phyloP scores from a whole-genome alignment of 2,329 filamentous ascomycete species.

The Nigrospora oryzae region DNA sequence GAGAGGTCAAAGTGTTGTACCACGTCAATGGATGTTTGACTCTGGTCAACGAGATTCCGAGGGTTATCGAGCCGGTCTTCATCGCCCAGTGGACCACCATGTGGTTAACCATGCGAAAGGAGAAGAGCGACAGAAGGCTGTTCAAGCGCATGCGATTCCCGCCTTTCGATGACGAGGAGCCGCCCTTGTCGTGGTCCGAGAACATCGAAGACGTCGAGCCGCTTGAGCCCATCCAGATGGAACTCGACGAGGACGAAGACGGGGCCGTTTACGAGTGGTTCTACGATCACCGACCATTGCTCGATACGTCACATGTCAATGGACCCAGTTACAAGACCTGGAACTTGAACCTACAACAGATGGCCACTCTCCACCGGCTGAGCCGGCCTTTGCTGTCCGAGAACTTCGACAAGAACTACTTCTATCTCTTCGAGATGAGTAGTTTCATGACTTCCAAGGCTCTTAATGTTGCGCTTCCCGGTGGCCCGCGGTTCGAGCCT shows the following conservation, averaged over 20 bases:
- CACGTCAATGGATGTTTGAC: conserved; percentile 97
- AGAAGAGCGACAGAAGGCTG: conserved; percentile 90
- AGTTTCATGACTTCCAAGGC: conserved; percentile 95
- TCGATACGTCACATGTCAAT: conserved; percentile 90
- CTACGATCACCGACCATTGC: conserved; percentile 84
- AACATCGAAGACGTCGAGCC: conserved; percentile 99
- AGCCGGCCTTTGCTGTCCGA: conserved; percentile 88
- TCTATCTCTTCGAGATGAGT: conserved; percentile 92
- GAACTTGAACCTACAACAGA: conserved; percentile 89
- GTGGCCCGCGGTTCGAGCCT: conserved; percentile 92
- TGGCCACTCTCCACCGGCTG: conserved; percentile 89
- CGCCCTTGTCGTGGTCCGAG: conserved; percentile 93
- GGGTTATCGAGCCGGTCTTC: conserved; percentile 96
- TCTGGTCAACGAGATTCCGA: conserved; percentile 89
- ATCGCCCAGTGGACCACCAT: conserved; percentile 99
- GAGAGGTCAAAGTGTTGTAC: conserved; percentile 96
- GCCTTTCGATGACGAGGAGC: conserved; percentile 97
- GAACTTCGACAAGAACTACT: conserved; percentile 92
- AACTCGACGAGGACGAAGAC: conserved; percentile 90
- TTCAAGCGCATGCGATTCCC: conserved; percentile 99
- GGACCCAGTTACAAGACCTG: conserved; percentile 94
- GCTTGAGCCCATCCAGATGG: conserved; percentile 96
- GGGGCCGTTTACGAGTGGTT: conserved; percentile 92
- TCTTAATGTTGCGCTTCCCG: conserved; percentile 93
- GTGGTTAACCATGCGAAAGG: conserved; percentile 97